Evolutionary conservation across 306 rosid species (phyloP).

Genomic region (Dicorynia guianensis): DNA sequence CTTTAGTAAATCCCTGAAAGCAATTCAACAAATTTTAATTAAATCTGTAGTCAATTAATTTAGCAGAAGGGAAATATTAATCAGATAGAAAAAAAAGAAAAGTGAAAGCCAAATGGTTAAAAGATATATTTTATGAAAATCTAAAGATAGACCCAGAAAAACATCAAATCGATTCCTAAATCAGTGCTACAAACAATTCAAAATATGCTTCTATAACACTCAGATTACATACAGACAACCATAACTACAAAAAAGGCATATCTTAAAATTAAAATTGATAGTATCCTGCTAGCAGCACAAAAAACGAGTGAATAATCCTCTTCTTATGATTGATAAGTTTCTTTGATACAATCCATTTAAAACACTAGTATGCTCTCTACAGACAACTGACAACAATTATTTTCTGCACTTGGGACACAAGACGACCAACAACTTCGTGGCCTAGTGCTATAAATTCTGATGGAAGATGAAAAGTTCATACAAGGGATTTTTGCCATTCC

Average conservation of each 20-base stretch:
- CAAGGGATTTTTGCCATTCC: slow-evolving; percentile 1
- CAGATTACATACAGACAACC: not conserved
- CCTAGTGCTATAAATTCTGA: not conserved
- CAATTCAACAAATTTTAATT: slow-evolving; percentile 28
- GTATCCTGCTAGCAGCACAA: not conserved
- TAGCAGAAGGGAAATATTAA: slow-evolving; percentile 7
- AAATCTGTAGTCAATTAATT: slow-evolving; percentile 17
- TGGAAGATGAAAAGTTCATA: not conserved
- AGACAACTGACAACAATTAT: not conserved
- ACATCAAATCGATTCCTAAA: slow-evolving; percentile 3
- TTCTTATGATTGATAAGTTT: too few species aligned
- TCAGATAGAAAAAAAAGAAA: too few species aligned
- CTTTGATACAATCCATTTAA: too few species aligned
- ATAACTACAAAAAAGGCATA: not conserved
- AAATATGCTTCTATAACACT: not conserved
- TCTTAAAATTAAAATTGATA: not conserved
- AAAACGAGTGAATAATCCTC: too few species aligned
- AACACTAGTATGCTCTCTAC: not conserved
- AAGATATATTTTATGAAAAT: slow-evolving; percentile 10
- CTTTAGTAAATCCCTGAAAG: slow-evolving; percentile 93
- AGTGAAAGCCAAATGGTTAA: too few species aligned
- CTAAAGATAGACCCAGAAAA: slow-evolving; percentile 8
- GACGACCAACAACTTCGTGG: not conserved
- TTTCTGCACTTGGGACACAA: slow-evolving; percentile 7
- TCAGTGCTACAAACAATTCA: not conserved